Base-by-base conservation (phyloP, 306 rosid species). In the Morella rubra region DNA sequence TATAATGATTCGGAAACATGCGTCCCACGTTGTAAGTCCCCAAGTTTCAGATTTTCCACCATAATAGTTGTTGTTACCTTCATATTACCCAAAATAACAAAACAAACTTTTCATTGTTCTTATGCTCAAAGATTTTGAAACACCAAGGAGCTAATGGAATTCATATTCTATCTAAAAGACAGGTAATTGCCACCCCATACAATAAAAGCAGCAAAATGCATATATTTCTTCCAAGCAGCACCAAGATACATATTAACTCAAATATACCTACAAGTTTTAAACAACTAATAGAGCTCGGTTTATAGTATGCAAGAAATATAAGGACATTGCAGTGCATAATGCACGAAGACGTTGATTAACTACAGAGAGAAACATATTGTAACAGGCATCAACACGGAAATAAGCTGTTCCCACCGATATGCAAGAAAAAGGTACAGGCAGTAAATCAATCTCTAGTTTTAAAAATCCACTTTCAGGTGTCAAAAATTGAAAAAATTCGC, bases 401-500 rank as follows among this genome's bases (percentile, higher is more conserved):
- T 41, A 65, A 44, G 69, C 15, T 37, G 19, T 24, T 62, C 62
- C 46, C 37, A 54, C 12, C 16, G 55, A 19, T 3, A 68, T 54
- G 76, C 11, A 52, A 37, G n/a, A 52, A 7, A 50, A 27, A 22
- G 32, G 32, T 4, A 55, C 19, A 9, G 67, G 22, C 44, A 32
- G 77, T 13, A 14, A 47, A 10, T 62, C 54, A 66, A 41, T 61
- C 52, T 79, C 73, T 19, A 53, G 71, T 41, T 67, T 70, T 74
- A 76, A 55, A 49, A 2, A 45, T 41, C 79, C 64, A n/a, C 3
- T 76, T 76, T 51, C 50, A 81, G 64, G 89, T 74, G 69, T 69
- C 55, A 66, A 16, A 16, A n/a, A n/a, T n/a, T n/a, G n/a, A n/a
- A n/a, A 67, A 73, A 77, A 78, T 75, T 79, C 80, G 78, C 82